Evolutionary conservation across 2,329 filamentous ascomycete species (phyloP), one percentile per base, ranked within the genome.

Genomic region (Colletotrichum salicis): DNA sequence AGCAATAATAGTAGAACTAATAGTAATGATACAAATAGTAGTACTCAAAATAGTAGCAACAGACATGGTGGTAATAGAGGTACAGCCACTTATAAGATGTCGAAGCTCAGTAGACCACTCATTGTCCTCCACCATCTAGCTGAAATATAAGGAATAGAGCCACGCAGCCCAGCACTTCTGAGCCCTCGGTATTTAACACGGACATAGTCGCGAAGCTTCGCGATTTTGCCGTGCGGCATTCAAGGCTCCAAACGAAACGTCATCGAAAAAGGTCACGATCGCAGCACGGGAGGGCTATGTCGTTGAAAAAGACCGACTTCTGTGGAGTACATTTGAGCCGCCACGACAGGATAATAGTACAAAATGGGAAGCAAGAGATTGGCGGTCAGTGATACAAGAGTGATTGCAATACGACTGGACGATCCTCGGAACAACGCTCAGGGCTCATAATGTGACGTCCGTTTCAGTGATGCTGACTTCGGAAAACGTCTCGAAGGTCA

Each of bases 231-330:
- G 48, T 31, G 51, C 61, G 24, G 45, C n/a, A 27, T 52, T 27
- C 33, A 10, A 64, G 33, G 33, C 54, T 56, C 61, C 22, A 15
- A 45, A 29, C 37, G 33, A 55, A 64, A 56, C 61, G 24, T 64
- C 7, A 45, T 31, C n/a, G 15, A 15, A 29, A 27, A 37, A 27
- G 29, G 41, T 4, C n/a, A 15, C 19, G 12, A 4, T 19, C 12
- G 11, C 7, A 52, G 33, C 13, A 24, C 41, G 41, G 8, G 19
- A 48, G 19, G 41, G 7, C 41, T 48, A 11, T 22, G 19, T 48
- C 41, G 41, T 22, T 48, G 10, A 3, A 7, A 48, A 8, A n/a
- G 7, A 48, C 15, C 19, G n/a, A 15, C 11, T 51, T 62, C 7
- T 52, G 2, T 2, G 7, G 15, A 62, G 13, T 35, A 52, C 6